phyloP scores from a whole-genome alignment of 2,329 filamentous ascomycete genomes.

The Ustulina deusta region DNA sequence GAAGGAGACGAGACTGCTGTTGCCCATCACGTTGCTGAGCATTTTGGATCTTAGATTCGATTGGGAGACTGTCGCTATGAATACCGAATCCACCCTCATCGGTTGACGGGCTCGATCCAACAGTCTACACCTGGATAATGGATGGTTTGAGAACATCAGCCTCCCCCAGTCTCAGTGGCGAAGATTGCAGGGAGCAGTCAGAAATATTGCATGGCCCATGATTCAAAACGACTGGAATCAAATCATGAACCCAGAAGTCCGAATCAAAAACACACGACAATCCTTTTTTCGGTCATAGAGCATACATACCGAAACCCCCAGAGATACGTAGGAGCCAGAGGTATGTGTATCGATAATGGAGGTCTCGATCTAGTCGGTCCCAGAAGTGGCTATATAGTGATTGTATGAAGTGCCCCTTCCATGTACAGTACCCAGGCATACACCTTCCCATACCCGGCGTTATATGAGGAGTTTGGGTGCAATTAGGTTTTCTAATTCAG shows the following conservation, averaged over 20 bases:
- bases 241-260: not conserved
- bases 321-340: not conserved
- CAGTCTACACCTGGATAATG: not conserved
- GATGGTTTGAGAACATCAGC: not conserved
- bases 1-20: slow-evolving; percentile 77
- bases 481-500: not conserved
- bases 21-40: slow-evolving; percentile 72
- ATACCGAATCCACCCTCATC: not conserved
- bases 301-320: not conserved
- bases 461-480: not conserved
- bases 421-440: not conserved
- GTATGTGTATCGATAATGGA: not conserved
- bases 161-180: not conserved
- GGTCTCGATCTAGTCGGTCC: not conserved
- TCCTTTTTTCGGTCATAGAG: not conserved
- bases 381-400: not conserved
- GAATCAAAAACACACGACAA: not conserved
- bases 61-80: not conserved
- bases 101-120: not conserved
- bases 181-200: not conserved
- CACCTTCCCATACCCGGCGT: not conserved
- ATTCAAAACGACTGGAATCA: not conserved
- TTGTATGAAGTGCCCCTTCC: not conserved
- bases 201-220: not conserved
- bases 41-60: slow-evolving; percentile 58